phyloP scores from a whole-genome alignment of 202 grass and related monocot genomes.

The Schoenoplectus tabernaemontani region DNA sequence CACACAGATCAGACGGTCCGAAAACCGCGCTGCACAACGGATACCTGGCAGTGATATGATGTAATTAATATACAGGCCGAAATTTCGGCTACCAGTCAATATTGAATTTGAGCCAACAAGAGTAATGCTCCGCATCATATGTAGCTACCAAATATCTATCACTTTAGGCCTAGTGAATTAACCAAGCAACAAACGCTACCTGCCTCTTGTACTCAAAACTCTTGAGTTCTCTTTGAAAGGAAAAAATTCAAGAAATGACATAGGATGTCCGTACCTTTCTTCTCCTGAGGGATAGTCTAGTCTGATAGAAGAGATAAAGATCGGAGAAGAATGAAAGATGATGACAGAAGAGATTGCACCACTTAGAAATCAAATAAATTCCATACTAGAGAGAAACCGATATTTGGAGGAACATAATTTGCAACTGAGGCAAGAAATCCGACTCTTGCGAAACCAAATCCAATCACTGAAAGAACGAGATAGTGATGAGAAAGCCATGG shows the following conservation, averaged over 20 bases:
- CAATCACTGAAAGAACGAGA: conserved; percentile 55
- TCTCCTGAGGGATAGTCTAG: neutral
- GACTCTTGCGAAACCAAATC: conserved; percentile 48
- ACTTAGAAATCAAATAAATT: conserved; percentile 72
- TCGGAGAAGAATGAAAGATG: conserved; percentile 30
- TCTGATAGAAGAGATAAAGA: no score
- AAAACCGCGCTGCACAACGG: no score
- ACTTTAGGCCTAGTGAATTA: conserved; percentile 33
- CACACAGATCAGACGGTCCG: no score
- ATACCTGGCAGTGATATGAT: neutral
- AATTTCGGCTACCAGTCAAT: neutral
- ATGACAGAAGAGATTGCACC: conserved; percentile 54
- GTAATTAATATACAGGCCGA: neutral
- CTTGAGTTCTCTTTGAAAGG: neutral
- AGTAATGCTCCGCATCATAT: neutral
- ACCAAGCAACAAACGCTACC: conserved; percentile 28
- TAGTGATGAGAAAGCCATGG: conserved; percentile 39
- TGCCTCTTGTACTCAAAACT: conserved; percentile 19
- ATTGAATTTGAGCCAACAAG: neutral
- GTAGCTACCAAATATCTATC: conserved; percentile 31
- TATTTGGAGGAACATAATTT: conserved; percentile 77
- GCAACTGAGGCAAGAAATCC: conserved; percentile 64
- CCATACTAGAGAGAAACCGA: conserved; percentile 54
- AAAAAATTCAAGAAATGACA: neutral
- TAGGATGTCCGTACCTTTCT: conserved; percentile 14